A percentile compares a stretch with the other conserved stretches of the same genome.
phyloP scores from a whole-genome alignment of 208 protist genomes.

The Crithidia acanthocephali region DNA sequence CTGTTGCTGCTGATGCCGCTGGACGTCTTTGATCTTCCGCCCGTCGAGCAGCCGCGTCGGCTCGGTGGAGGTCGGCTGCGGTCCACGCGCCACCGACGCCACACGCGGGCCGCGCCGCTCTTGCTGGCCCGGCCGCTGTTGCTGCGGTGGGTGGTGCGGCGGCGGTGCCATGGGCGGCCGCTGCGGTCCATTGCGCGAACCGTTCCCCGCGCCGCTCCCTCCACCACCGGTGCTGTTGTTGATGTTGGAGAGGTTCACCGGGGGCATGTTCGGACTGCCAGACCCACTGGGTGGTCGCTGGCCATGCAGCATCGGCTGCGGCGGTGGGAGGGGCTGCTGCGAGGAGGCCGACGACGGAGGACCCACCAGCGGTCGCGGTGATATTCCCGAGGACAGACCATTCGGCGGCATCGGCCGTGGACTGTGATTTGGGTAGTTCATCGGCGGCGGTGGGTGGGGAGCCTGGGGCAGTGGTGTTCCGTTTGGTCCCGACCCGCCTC shows the following conservation, averaged over 20 bases:
- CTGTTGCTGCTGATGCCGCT: conserved; percentile 13
- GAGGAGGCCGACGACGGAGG: not conserved
- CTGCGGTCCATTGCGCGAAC: not conserved
- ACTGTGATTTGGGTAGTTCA: not conserved
- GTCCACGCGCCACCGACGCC: conserved; percentile 44
- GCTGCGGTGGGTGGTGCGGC: not conserved
- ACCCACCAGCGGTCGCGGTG: not conserved
- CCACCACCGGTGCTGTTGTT: not conserved
- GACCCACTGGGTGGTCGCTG: conserved; percentile 2
- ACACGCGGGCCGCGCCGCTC: conserved; percentile 7
- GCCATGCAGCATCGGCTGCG: not conserved
- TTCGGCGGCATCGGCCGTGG: conserved; percentile 2
- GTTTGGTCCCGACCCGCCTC: not conserved
- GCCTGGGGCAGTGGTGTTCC: not conserved
- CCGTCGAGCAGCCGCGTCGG: conserved; percentile 41
- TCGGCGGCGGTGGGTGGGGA: not conserved
- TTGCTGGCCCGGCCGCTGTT: conserved; percentile 7
- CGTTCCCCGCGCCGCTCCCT: not conserved
- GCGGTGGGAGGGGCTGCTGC: not conserved
- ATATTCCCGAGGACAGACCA: not conserved
- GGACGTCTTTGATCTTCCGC: conserved; percentile 27
- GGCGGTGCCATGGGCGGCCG: not conserved
- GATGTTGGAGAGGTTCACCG: not conserved
- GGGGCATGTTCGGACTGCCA: conserved; percentile 3
- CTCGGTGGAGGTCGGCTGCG: conserved; percentile 42